Conservation (phyloP, 345 rosid species). For the Camelina laxa region DNA sequence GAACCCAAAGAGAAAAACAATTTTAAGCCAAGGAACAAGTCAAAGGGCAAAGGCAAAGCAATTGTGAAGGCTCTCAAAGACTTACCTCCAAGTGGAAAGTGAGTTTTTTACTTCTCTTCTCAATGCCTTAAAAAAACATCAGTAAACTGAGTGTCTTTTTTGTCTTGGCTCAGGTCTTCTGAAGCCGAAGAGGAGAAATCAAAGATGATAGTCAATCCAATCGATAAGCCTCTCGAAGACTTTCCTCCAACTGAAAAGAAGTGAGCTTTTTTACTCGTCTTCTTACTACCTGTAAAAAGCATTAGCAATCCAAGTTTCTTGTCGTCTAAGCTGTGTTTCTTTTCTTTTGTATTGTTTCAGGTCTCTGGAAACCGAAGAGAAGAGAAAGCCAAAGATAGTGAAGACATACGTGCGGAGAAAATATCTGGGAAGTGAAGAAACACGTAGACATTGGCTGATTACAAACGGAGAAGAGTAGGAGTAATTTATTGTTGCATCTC, state of each 20-base stretch:
- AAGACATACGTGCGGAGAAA: background rate
- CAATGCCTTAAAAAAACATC: background rate
- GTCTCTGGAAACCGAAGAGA: slow-evolving; percentile 2
- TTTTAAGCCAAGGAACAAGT: background rate
- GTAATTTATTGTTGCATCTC: background rate
- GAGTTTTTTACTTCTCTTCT: background rate
- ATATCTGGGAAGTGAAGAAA: background rate
- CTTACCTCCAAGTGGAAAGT: background rate
- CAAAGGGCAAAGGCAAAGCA: background rate
- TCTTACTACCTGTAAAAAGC: background rate
- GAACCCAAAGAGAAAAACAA: background rate
- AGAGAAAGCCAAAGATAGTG: background rate
- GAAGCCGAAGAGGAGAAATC: background rate
- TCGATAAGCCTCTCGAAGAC: background rate
- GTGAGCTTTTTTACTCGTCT: slow-evolving; percentile 1
- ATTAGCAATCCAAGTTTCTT: background rate
- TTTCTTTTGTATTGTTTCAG: slow-evolving; percentile 2
- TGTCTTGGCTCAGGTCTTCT: background rate
- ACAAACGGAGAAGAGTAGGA: background rate
- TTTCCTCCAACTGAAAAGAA: background rate
- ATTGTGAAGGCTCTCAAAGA: background rate
- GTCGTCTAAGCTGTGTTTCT: slow-evolving; percentile 7
- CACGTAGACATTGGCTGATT: background rate
- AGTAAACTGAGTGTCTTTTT: background rate
- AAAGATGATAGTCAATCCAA: background rate